These are phyloP conservation scores for Candida qinlingensis DNA, from an alignment of 805 yeast species.

Conservation along the genomic window DNA sequence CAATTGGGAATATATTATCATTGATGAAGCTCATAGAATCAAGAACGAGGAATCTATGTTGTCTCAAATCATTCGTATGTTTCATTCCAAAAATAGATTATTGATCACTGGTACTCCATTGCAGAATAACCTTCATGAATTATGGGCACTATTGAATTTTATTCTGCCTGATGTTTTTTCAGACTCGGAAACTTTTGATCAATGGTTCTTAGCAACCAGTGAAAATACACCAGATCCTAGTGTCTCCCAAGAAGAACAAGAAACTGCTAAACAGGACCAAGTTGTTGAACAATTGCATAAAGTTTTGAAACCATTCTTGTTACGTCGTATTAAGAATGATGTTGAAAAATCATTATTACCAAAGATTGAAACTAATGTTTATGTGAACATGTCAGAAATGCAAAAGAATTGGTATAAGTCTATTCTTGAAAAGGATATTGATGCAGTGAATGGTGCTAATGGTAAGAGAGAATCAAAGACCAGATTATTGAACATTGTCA, in stretches of 20 bases:
- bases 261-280: constrained; percentile 35
- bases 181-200: constrained; percentile 67
- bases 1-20: constrained; percentile 70
- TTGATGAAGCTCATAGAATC: constrained; percentile 82
- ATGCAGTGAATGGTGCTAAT: constrained; percentile 79
- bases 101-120: constrained; percentile 80
- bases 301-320: constrained; percentile 67
- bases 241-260: constrained; percentile 32
- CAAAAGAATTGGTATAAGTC: constrained; percentile 75
- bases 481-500: constrained; percentile 68
- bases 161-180: constrained; percentile 75
- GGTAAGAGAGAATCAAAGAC: constrained; percentile 75
- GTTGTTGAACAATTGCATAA: constrained; percentile 68
- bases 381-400: constrained; percentile 74
- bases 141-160: constrained; percentile 78
- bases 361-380: constrained; percentile 67
- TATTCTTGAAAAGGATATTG: constrained; percentile 72
- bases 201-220: constrained; percentile 50
- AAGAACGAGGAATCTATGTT: constrained; percentile 59
- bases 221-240: constrained; percentile 27
- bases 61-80: constrained; percentile 69
- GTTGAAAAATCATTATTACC: constrained; percentile 78
- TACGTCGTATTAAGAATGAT: constrained; percentile 73
- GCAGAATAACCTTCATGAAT: constrained; percentile 73
- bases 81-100: constrained; percentile 63